Conservation (phyloP, 2,329 filamentous ascomycete species). For the Mycosphaerella sp. region DNA sequence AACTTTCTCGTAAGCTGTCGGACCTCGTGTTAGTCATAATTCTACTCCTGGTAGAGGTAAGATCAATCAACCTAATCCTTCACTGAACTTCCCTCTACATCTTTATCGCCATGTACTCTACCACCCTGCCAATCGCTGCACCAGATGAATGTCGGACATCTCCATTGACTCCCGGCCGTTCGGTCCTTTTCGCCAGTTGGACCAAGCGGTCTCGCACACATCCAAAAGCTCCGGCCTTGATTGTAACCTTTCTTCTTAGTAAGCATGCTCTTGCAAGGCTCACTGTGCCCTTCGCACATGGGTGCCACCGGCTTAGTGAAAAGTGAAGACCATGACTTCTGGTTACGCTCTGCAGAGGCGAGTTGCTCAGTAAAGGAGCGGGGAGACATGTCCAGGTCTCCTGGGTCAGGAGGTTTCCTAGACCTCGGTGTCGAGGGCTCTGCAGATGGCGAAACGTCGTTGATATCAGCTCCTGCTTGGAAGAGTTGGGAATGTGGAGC, state of each 20-base stretch:
- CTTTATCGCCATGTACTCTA: constrained; percentile 7
- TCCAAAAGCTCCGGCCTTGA: constrained; percentile 61
- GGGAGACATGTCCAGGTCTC: constrained; percentile 12
- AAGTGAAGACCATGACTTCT: constrained; percentile 69
- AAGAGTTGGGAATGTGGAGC: neutral
- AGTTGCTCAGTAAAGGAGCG: constrained; percentile 20
- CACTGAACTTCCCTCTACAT: constrained; percentile 5
- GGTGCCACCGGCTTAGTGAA: constrained; percentile 70
- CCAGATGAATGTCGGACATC: constrained; percentile 78
- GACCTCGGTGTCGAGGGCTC: constrained; percentile 5
- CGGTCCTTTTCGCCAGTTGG: constrained; percentile 79
- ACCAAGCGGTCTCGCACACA: constrained; percentile 69
- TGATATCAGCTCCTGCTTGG: neutral
- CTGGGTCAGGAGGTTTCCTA: constrained; percentile 9
- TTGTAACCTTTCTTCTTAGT: constrained; percentile 91
- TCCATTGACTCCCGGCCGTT: constrained; percentile 65
- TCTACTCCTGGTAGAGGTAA: neutral
- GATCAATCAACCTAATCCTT: neutral
- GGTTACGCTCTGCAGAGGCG: constrained; percentile 27
- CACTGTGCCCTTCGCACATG: constrained; percentile 73
- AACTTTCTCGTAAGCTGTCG: too few species aligned
- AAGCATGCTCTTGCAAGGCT: constrained; percentile 74
- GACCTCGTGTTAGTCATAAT: neutral
- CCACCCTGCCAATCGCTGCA: constrained; percentile 50
- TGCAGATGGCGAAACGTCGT: neutral